These are phyloP conservation scores for Pythium oligandrum DNA, from an alignment of 352 stramenopile species.

Conservation along the genomic window DNA sequence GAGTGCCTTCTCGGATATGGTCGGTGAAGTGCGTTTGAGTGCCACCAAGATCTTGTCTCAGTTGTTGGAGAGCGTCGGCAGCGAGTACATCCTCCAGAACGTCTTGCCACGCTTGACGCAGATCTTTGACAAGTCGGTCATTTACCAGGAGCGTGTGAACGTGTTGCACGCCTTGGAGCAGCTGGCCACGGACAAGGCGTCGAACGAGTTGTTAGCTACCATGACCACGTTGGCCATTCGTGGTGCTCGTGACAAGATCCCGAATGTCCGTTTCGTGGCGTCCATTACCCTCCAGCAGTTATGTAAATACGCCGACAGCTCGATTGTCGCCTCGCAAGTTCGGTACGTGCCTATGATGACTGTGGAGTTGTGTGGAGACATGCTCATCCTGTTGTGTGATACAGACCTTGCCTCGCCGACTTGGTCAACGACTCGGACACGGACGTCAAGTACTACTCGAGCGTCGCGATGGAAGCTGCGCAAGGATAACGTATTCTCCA, in stretches of 20 bases:
- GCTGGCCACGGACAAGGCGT: slow-evolving; percentile 70
- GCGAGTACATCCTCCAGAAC: slow-evolving; percentile 82
- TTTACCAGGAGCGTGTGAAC: slow-evolving; percentile 85
- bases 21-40: slow-evolving; percentile 93
- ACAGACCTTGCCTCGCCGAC: slow-evolving; percentile 68
- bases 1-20: slow-evolving; percentile 90
- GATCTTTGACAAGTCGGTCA: slow-evolving; percentile 84
- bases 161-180: slow-evolving; percentile 75
- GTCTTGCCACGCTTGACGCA: slow-evolving; percentile 68
- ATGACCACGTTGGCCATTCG: slow-evolving; percentile 72
- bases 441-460: slow-evolving; percentile 87
- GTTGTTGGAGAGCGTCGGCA: slow-evolving; percentile 71
- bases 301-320: slow-evolving; percentile 72
- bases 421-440: slow-evolving; percentile 75
- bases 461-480: slow-evolving; percentile 70
- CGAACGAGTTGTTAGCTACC: slow-evolving; percentile 49
- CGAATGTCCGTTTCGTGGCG: slow-evolving; percentile 86
- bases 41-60: slow-evolving; percentile 82
- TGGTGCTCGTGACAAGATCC: slow-evolving; percentile 78
- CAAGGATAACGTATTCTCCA: slow-evolving; percentile 33
- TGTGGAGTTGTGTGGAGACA: background rate
- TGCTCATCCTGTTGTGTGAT: background rate
- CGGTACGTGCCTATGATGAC: slow-evolving; percentile 30
- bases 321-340: slow-evolving; percentile 66
- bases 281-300: slow-evolving; percentile 82